These are phyloP conservation scores for Boletales sp. DNA, from an alignment of 768 basidiomycete genomes.

Conservation along the genomic window DNA sequence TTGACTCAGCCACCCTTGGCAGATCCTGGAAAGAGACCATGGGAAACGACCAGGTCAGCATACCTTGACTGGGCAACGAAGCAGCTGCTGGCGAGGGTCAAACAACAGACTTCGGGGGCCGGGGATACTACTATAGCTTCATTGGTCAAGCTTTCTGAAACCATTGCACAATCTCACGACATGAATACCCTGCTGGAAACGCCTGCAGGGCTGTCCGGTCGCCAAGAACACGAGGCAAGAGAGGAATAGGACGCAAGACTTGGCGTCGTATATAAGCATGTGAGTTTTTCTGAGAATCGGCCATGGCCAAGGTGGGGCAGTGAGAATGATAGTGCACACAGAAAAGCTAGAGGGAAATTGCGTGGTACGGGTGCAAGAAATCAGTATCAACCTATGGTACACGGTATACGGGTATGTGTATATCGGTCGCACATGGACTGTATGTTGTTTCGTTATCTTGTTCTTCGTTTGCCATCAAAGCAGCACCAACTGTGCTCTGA, in stretches of 20 bases:
- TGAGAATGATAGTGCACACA: too few relatives aligned
- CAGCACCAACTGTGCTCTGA: too few relatives aligned
- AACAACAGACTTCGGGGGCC: slow-evolving; percentile 12
- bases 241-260: background rate
- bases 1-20: slow-evolving; percentile 30
- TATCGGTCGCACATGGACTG: too few relatives aligned
- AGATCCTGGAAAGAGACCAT: slow-evolving; percentile 66
- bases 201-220: slow-evolving; percentile 1
- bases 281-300: background rate
- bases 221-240: background rate
- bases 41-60: slow-evolving; percentile 73
- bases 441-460: too few relatives aligned
- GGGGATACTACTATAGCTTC: slow-evolving; percentile 21
- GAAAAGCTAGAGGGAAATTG: too few relatives aligned
- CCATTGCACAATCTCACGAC: slow-evolving; percentile 17
- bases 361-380: too few relatives aligned
- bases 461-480: too few relatives aligned
- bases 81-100: slow-evolving; percentile 43
- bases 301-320: too few relatives aligned
- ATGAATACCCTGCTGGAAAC: slow-evolving; percentile 16
- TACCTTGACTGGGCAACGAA: slow-evolving; percentile 76
- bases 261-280: background rate
- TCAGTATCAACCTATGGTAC: too few relatives aligned
- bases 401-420: too few relatives aligned
- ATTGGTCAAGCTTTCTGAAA: slow-evolving; percentile 15